Base-by-base conservation (phyloP, 495 filamentous ascomycete genomes). In the Hyaloscypha bicolor region DNA sequence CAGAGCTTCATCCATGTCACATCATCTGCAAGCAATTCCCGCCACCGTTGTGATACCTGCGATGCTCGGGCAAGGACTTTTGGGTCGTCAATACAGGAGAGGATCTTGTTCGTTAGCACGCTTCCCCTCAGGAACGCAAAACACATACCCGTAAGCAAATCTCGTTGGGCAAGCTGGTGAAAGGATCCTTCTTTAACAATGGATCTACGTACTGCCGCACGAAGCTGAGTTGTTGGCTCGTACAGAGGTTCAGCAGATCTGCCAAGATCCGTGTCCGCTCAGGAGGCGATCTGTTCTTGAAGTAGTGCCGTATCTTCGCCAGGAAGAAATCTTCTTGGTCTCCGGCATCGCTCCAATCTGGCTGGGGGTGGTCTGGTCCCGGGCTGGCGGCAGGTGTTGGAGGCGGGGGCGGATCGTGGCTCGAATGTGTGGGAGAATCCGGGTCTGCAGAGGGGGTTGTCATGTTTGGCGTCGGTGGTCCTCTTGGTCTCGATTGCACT, bases 1-100 rank as follows among this genome's bases (percentile, higher is more conserved):
- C 93, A 97, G 21, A 98, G 83, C 25, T 93, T 91, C 82, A 96
- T 97, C 95, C 95, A 99, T 2, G 96, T 96, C 75, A 97, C 93
- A 79, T 99, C 95, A 73, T 99, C 95, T 72, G 89, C 93, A 53
- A 98, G 80, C 4, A 99, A 82, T 73, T 96, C 92, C n/a, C 90
- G 86, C 95, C 95, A 99, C 69, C 93, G 85, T 55, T 87, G 85
- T 56, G 94, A 98, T 35, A 98, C 95, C 76, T 97, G 94, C 45
- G 93, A 96, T 53, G 95, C 89, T 75, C 95, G 85, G 35, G 93
- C 94, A 21, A 99, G 86, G 4, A 95, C 94, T 75, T 91, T 93
- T 0, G 94, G 92, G 71, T 98, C 94, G 71, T 98, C 96, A 71
- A 99, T 91, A 73, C 93, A 97, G 25, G 93, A 94, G 35, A 97